A percentile compares a stretch with the other conserved stretches of the same genome.
Conservation (phyloP, 352 stramenopile genomes). For the Phytophthora fragariaefolia region DNA sequence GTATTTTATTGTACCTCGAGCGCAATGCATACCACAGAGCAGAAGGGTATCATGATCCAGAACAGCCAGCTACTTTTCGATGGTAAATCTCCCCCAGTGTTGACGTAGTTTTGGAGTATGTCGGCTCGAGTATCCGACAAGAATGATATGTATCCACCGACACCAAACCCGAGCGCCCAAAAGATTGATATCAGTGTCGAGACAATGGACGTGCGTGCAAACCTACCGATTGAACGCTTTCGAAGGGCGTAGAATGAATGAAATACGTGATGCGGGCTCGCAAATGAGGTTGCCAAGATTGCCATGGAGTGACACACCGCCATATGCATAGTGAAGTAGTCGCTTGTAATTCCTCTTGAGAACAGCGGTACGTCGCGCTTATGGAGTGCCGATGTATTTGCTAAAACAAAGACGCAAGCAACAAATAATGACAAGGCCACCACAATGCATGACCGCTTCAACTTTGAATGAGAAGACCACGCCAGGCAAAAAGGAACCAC, state of each 20-base stretch:
- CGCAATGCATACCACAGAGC: constrained; percentile 47
- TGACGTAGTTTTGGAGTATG: constrained; percentile 59
- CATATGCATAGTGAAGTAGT: constrained; percentile 61
- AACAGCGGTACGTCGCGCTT: constrained; percentile 22
- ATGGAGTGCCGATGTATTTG: constrained; percentile 39
- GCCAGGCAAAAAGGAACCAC: constrained; percentile 51
- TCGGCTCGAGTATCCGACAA: constrained; percentile 48
- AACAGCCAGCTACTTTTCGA: constrained; percentile 44
- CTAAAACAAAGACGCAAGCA: constrained; percentile 40
- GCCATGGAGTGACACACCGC: constrained; percentile 57
- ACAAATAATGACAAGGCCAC: constrained; percentile 34
- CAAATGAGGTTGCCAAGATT: constrained; percentile 48
- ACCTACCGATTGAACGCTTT: constrained; percentile 44
- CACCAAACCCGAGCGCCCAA: constrained; percentile 46
- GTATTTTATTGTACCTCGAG: constrained; percentile 43
- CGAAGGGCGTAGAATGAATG: constrained; percentile 55
- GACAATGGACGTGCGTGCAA: constrained; percentile 41
- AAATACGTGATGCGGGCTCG: constrained; percentile 62
- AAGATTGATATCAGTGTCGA: constrained; percentile 42
- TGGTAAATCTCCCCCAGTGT: constrained; percentile 11
- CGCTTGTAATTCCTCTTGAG: constrained; percentile 41
- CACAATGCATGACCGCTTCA: constrained; percentile 34
- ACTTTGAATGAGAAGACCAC: constrained; percentile 38
- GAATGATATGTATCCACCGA: constrained; percentile 64
- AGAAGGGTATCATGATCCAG: constrained; percentile 55